Evolutionary conservation across 1,284 basidiomycete genomes (phyloP).

Genomic region (Heterobasidion annosum): DNA sequence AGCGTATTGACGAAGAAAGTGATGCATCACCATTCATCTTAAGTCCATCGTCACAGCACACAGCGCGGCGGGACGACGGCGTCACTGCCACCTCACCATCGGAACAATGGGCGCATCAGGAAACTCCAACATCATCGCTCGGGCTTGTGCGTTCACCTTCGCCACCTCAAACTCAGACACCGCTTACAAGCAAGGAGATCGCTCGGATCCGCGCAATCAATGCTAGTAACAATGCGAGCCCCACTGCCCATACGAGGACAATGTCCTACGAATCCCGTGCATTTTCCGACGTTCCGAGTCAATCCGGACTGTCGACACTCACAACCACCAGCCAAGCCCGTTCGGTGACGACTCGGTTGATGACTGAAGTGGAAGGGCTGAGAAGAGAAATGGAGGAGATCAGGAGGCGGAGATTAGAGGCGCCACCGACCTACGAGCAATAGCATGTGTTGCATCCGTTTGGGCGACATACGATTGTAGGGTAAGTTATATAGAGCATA

Average conservation of each 20-base stretch:
- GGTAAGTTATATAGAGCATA: too few species aligned
- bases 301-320: not conserved
- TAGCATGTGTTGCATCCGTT: not conserved
- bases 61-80: not conserved
- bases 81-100: not conserved
- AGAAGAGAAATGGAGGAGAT: constrained; percentile 16
- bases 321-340: not conserved
- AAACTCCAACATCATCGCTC: constrained; percentile 19
- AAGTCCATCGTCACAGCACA: not conserved
- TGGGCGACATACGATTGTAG: too few species aligned
- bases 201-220: not conserved
- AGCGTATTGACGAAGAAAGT: constrained; percentile 1
- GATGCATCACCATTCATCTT: not conserved
- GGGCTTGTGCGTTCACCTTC: constrained; percentile 15
- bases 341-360: constrained; percentile 4
- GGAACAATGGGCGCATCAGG: constrained; percentile 7
- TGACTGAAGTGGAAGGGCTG: constrained; percentile 14
- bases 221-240: not conserved
- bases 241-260: not conserved
- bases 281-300: not conserved
- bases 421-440: constrained; percentile 12
- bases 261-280: not conserved
- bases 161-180: not conserved
- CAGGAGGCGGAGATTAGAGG: constrained; percentile 10
- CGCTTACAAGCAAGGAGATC: constrained; percentile 7